Evolutionary conservation across 2,329 filamentous ascomycete species (phyloP).

Genomic region (Penicillium sp.): DNA sequence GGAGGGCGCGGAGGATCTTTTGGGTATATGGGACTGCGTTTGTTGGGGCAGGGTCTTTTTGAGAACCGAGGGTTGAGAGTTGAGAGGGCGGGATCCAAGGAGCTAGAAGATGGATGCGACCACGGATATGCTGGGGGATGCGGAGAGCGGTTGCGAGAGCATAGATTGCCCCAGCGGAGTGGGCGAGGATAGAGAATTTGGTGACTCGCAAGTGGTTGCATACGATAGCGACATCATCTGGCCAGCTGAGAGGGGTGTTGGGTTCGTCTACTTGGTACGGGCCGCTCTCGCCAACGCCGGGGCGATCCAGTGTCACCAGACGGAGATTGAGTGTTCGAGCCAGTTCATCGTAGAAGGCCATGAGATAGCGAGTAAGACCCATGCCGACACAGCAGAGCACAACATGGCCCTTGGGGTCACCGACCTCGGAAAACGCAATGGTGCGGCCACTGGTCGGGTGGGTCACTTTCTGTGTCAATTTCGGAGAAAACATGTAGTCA

Average conservation of each 20-base stretch:
- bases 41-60: slow-evolving; percentile 72
- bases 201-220: slow-evolving; percentile 90
- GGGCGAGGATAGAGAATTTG: slow-evolving; percentile 93
- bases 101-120: slow-evolving; percentile 88
- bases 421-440: slow-evolving; percentile 96
- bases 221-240: slow-evolving; percentile 85
- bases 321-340: slow-evolving; percentile 84
- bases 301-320: slow-evolving; percentile 89
- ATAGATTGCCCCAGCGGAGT: slow-evolving; percentile 97
- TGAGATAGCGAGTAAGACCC: slow-evolving; percentile 94
- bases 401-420: slow-evolving; percentile 85
- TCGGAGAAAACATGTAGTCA: slow-evolving; percentile 77
- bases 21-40: slow-evolving; percentile 90
- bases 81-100: slow-evolving; percentile 93
- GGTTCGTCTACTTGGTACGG: slow-evolving; percentile 73
- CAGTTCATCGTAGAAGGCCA: slow-evolving; percentile 95
- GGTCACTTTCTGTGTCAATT: slow-evolving; percentile 82
- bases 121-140: slow-evolving; percentile 94
- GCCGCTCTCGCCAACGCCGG: slow-evolving; percentile 91
- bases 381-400: slow-evolving; percentile 98
- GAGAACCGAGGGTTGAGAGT: slow-evolving; percentile 76
- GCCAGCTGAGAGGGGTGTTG: slow-evolving; percentile 88
- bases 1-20: slow-evolving; percentile 83
- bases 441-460: slow-evolving; percentile 83
- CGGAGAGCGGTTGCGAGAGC: slow-evolving; percentile 91